Evolutionary conservation across 2,329 filamentous ascomycete genomes (phyloP).

Genomic region (Cladophialophora chaetospira): DNA sequence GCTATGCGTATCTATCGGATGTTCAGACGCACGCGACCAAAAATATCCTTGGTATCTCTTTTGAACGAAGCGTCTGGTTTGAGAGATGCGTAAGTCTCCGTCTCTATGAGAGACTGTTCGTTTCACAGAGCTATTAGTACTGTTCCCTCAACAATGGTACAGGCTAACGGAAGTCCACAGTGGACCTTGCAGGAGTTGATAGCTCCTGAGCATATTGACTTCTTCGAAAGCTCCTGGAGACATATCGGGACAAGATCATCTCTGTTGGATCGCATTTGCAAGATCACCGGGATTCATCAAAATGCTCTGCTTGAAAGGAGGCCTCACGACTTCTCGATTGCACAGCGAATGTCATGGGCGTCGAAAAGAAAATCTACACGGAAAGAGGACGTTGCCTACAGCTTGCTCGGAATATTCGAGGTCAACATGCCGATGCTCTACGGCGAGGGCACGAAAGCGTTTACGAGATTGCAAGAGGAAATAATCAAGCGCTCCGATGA

Average conservation of each 20-base stretch:
- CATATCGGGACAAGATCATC: conserved; percentile 20
- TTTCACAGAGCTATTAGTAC: too few relatives aligned
- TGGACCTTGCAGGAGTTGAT: conserved; percentile 37
- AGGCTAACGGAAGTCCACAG: too few relatives aligned
- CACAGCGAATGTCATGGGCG: conserved; percentile 33
- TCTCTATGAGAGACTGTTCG: conserved; percentile 32
- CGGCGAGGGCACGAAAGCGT: conserved; percentile 33
- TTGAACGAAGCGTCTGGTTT: not conserved
- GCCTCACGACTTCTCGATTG: conserved; percentile 15
- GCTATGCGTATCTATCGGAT: conserved; percentile 38
- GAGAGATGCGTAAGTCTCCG: conserved; percentile 30
- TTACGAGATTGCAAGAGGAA: conserved; percentile 32
- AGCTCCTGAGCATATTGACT: conserved; percentile 30
- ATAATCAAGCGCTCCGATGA: conserved; percentile 29
- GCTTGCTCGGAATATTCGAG: conserved; percentile 31
- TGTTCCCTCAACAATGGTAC: too few relatives aligned
- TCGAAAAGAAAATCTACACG: conserved; percentile 25
- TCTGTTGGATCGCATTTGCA: conserved; percentile 25
- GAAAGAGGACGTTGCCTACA: conserved; percentile 32
- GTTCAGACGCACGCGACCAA: conserved; percentile 17
- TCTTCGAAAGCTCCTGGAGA: conserved; percentile 25
- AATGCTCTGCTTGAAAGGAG: conserved; percentile 25
- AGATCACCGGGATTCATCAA: conserved; percentile 37
- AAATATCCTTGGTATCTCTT: not conserved
- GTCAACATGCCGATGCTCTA: conserved; percentile 34